Conservation (phyloP, 2,329 filamentous ascomycete genomes). For the Neofusicoccum cordaticola region DNA sequence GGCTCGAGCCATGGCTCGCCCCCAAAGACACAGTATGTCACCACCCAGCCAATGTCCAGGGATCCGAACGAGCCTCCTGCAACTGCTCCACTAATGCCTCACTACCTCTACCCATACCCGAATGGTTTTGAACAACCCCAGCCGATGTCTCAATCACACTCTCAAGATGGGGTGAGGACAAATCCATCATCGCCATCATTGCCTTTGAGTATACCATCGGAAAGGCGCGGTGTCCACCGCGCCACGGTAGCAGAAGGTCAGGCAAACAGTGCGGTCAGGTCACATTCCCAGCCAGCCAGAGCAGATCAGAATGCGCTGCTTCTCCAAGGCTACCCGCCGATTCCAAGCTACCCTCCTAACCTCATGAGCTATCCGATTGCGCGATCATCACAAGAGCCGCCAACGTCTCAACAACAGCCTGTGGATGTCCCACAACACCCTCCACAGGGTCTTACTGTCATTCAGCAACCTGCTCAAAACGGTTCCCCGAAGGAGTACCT, state of each 20-base stretch:
- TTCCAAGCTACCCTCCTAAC: constrained; percentile 32
- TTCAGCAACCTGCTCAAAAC: constrained; percentile 25
- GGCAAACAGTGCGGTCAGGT: constrained; percentile 39
- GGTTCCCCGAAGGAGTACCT: constrained; percentile 50
- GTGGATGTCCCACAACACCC: constrained; percentile 6
- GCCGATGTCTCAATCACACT: constrained; percentile 33
- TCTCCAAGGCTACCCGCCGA: constrained; percentile 38
- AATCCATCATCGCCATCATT: constrained; percentile 51
- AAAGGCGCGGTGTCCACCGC: constrained; percentile 43
- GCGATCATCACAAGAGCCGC: constrained; percentile 30
- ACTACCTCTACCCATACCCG: constrained; percentile 47
- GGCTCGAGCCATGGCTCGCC: constrained; percentile 15
- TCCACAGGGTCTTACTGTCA: constrained; percentile 17
- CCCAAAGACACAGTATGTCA: constrained; percentile 14
- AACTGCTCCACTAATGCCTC: constrained; percentile 30
- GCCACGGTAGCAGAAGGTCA: constrained; percentile 44
- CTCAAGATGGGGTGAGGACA: constrained; percentile 45
- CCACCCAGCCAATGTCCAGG: not conserved
- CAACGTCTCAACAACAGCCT: constrained; percentile 14
- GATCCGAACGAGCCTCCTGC: constrained; percentile 22
- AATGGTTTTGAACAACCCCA: constrained; percentile 41
- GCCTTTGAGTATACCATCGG: constrained; percentile 41
- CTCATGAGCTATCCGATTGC: constrained; percentile 35
- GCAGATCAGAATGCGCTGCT: constrained; percentile 39
- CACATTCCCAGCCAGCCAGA: constrained; percentile 51